A percentile compares a stretch with the other conserved stretches of the same genome.
phyloP scores from a whole-genome alignment of 1,139 yeast genomes.

The Oligophagozyma castellii region DNA sequence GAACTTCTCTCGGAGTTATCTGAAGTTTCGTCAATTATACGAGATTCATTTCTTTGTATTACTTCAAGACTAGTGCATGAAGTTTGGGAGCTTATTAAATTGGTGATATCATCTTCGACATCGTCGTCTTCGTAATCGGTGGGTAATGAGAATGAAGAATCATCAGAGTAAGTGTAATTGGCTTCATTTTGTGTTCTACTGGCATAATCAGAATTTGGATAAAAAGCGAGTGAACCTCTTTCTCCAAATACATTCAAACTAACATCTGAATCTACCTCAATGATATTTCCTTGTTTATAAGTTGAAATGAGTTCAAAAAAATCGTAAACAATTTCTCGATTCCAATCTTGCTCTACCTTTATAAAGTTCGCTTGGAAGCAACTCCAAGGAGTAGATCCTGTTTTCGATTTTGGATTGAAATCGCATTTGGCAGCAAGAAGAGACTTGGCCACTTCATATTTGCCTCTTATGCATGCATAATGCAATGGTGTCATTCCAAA shows the following conservation, averaged over 20 bases:
- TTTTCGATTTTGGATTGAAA: slow-evolving; percentile 40
- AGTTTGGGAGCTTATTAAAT: no score
- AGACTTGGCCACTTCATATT: slow-evolving; percentile 37
- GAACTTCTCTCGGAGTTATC: not conserved
- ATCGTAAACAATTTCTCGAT: slow-evolving; percentile 1
- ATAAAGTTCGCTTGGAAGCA: slow-evolving; percentile 30
- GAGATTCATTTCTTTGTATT: not conserved
- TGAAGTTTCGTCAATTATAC: not conserved
- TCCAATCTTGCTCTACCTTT: not conserved
- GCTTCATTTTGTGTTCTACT: not conserved
- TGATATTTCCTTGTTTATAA: slow-evolving; percentile 2
- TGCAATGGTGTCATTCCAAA: slow-evolving; percentile 78
- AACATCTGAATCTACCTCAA: slow-evolving; percentile 10
- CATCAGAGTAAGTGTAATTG: slow-evolving; percentile 9
- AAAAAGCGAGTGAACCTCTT: slow-evolving; percentile 13
- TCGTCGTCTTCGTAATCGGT: slow-evolving; percentile 24
- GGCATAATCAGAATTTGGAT: not conserved
- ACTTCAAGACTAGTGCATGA: not conserved
- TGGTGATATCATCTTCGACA: slow-evolving; percentile 18
- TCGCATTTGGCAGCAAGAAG: slow-evolving; percentile 42
- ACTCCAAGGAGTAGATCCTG: slow-evolving; percentile 38
- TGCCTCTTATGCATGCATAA: slow-evolving; percentile 62
- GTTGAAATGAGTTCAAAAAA: not conserved
- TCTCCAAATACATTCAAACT: slow-evolving; percentile 52
- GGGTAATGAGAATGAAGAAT: no score